phyloP scores from a whole-genome alignment of 2,329 filamentous ascomycete genomes.

The Colletotrichum noveboracense region DNA sequence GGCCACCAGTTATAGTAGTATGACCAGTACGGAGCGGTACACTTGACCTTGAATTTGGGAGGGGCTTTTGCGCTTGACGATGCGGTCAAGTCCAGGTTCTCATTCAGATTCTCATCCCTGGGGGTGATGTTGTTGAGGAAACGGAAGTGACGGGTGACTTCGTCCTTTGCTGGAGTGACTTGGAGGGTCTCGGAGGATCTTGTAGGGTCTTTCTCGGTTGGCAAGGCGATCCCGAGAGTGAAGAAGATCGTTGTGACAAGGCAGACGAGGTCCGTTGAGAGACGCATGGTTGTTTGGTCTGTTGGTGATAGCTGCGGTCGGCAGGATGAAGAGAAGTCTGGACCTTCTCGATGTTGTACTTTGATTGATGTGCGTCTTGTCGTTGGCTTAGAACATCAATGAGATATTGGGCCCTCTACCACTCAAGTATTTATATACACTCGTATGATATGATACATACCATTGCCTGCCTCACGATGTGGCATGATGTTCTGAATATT shows the following conservation, averaged over 20 bases:
- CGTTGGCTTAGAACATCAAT: neutral
- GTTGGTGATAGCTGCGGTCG: neutral
- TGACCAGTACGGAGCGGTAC: neutral
- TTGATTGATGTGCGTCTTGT: neutral
- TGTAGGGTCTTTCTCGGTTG: neutral
- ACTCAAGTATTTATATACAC: neutral
- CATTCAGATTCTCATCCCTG: neutral
- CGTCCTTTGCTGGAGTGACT: neutral
- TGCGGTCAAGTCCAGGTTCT: neutral
- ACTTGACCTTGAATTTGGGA: neutral
- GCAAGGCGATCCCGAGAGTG: neutral
- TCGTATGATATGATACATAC: neutral
- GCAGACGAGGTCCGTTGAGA: neutral
- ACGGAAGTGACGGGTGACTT: neutral
- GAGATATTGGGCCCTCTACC: neutral
- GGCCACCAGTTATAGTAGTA: constrained; percentile 8
- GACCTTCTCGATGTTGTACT: neutral
- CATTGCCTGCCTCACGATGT: neutral
- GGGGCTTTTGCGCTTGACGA: neutral
- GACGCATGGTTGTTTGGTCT: neutral
- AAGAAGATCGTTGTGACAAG: neutral
- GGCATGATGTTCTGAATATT: neutral
- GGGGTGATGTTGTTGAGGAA: neutral
- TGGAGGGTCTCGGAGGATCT: too few relatives aligned
- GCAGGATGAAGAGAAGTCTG: neutral